A percentile compares a stretch with the other conserved stretches of the same genome.
These are phyloP conservation scores for Sporothrix protearum DNA, from an alignment of 2,329 filamentous ascomycete species.

Conservation along the genomic window DNA sequence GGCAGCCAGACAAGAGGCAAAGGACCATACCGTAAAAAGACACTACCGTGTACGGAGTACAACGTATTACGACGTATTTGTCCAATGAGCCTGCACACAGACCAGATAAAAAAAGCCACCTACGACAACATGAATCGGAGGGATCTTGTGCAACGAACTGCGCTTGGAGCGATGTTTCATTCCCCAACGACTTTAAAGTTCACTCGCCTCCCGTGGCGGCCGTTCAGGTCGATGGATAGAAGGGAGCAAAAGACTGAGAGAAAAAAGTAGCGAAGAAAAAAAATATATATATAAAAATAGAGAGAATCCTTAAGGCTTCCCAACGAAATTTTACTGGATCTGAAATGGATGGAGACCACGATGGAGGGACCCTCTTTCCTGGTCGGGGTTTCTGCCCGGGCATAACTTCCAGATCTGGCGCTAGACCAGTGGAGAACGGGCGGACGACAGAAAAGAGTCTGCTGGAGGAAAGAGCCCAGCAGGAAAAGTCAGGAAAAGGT, in stretches of 20 bases:
- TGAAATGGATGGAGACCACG: not conserved
- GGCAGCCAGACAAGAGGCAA: not conserved
- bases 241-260: not conserved
- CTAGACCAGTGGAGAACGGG: not conserved
- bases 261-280: not conserved
- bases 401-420: constrained; percentile 8
- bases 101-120: not conserved
- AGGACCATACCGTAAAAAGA: not conserved
- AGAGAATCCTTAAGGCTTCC: not conserved
- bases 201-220: not conserved
- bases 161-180: not conserved
- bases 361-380: not conserved
- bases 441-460: not conserved
- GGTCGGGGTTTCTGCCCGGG: not conserved
- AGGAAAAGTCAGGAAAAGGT: not conserved
- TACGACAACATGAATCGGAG: not conserved
- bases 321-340: not conserved
- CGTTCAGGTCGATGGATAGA: not conserved
- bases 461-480: not conserved
- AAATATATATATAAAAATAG: no score
- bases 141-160: not conserved
- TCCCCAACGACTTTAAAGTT: not conserved
- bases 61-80: no score
- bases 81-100: not conserved
- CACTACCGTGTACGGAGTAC: no score